phyloP scores from a whole-genome alignment of 345 rosid species.

The Eucalyptus pumila region DNA sequence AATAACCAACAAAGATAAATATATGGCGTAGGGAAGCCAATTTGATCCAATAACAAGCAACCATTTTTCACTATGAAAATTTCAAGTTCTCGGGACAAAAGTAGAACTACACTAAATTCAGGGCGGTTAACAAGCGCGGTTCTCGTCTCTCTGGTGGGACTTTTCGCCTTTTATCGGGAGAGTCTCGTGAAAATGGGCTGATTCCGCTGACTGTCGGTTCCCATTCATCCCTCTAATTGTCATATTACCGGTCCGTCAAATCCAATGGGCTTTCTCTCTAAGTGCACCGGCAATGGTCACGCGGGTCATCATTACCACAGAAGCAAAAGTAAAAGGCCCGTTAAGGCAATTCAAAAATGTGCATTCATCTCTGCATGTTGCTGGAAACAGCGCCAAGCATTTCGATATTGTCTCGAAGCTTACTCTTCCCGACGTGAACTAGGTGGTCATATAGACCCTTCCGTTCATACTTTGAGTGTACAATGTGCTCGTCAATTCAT shows the following conservation, averaged over 20 bases:
- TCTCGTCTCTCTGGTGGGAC: neutral
- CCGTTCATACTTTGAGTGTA: neutral
- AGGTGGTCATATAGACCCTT: neutral
- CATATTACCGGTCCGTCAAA: neutral
- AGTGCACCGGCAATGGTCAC: neutral
- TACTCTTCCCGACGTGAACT: neutral
- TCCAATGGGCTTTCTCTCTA: neutral
- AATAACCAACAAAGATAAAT: neutral
- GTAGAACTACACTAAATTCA: neutral
- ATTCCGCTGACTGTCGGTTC: neutral
- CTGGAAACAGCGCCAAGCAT: neutral
- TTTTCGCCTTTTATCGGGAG: neutral
- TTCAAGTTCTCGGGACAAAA: neutral
- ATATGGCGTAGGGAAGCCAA: neutral
- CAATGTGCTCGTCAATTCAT: neutral
- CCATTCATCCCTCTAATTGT: neutral
- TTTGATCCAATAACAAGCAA: neutral
- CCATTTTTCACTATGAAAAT: neutral
- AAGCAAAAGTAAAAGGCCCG: neutral
- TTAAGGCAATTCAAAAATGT: neutral
- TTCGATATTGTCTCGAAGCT: neutral
- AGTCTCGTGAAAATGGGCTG: neutral
- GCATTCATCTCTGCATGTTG: neutral
- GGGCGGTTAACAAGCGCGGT: neutral
- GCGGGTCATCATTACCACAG: neutral